Percentiles rank a stretch among this genome's conserved stretches.
Conservation (phyloP, 352 stramenopile species). For the Globisporangium recalcitrans region DNA sequence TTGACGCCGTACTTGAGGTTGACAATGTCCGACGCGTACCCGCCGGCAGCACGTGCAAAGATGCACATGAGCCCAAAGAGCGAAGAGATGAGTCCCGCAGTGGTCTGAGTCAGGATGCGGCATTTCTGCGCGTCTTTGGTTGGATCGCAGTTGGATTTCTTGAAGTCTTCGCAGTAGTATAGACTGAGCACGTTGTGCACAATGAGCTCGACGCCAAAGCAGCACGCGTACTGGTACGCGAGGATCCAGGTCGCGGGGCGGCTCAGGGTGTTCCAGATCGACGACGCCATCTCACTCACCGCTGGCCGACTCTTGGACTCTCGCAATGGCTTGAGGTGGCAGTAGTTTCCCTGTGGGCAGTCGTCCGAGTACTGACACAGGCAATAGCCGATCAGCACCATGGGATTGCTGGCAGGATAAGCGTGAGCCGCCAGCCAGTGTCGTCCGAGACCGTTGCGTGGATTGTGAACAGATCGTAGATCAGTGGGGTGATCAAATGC, state of each 20-base stretch:
- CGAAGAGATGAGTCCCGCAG: slow-evolving; percentile 78
- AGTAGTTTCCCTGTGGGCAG: slow-evolving; percentile 90
- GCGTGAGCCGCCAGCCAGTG: slow-evolving; percentile 87
- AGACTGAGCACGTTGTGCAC: slow-evolving; percentile 91
- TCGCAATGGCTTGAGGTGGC: slow-evolving; percentile 39
- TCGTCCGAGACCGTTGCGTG: slow-evolving; percentile 44
- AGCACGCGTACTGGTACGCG: slow-evolving; percentile 88
- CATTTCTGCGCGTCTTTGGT: slow-evolving; percentile 20
- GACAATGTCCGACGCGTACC: slow-evolving; percentile 72
- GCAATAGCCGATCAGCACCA: slow-evolving; percentile 59
- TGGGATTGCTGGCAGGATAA: slow-evolving; percentile 83
- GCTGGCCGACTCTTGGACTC: background rate
- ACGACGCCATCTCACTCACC: background rate
- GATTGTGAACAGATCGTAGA: slow-evolving; percentile 87
- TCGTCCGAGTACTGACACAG: slow-evolving; percentile 87
- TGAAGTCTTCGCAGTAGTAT: slow-evolving; percentile 90
- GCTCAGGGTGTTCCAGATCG: slow-evolving; percentile 26
- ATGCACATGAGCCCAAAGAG: slow-evolving; percentile 94
- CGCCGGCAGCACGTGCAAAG: slow-evolving; percentile 86
- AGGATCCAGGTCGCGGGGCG: slow-evolving; percentile 87
- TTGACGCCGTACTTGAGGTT: slow-evolving; percentile 81
- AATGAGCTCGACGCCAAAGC: slow-evolving; percentile 92
- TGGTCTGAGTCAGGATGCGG: slow-evolving; percentile 34
- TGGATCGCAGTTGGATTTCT: slow-evolving; percentile 39
- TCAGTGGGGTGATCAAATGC: slow-evolving; percentile 81